Conservation (phyloP, 495 filamentous ascomycete species). For the Platismatia glauca region DNA sequence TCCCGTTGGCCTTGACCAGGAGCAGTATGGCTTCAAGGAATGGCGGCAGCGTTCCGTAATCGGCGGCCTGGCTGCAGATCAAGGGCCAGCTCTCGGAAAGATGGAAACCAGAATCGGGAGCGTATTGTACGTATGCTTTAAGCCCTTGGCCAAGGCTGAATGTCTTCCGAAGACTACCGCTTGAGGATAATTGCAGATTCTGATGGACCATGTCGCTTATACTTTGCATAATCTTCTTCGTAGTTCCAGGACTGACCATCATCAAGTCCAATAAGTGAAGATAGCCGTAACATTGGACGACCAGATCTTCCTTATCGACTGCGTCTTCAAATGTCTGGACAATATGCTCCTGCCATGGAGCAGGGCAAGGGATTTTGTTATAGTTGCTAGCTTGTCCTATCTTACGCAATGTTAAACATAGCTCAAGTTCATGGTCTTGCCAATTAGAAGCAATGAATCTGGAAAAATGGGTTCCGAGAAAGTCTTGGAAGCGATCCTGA, state of each 20-base stretch:
- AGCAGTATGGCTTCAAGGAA: constrained; percentile 59
- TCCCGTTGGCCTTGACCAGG: constrained; percentile 46
- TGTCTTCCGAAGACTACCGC: not conserved
- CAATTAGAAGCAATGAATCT: constrained; percentile 68
- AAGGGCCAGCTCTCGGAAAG: constrained; percentile 47
- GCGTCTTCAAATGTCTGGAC: constrained; percentile 50
- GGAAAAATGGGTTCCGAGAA: constrained; percentile 73
- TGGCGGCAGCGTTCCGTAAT: constrained; percentile 50
- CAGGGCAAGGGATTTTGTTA: constrained; percentile 52
- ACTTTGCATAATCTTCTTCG: constrained; percentile 10
- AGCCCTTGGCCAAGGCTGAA: constrained; percentile 38
- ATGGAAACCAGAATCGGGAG: constrained; percentile 27
- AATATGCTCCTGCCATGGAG: constrained; percentile 62
- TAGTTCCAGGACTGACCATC: constrained; percentile 22
- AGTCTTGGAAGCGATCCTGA: constrained; percentile 62
- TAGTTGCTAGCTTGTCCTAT: constrained; percentile 51
- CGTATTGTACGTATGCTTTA: constrained; percentile 38
- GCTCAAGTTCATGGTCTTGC: constrained; percentile 55
- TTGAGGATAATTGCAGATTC: constrained; percentile 1
- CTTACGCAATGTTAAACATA: constrained; percentile 61
- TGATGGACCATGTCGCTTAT: constrained; percentile 12
- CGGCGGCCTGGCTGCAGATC: constrained; percentile 51
- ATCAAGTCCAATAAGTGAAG: constrained; percentile 35
- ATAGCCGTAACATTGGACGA: constrained; percentile 34
- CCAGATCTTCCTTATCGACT: constrained; percentile 21